phyloP scores from a whole-genome alignment of 164 flowering plant species.

The Vitis riparia region DNA sequence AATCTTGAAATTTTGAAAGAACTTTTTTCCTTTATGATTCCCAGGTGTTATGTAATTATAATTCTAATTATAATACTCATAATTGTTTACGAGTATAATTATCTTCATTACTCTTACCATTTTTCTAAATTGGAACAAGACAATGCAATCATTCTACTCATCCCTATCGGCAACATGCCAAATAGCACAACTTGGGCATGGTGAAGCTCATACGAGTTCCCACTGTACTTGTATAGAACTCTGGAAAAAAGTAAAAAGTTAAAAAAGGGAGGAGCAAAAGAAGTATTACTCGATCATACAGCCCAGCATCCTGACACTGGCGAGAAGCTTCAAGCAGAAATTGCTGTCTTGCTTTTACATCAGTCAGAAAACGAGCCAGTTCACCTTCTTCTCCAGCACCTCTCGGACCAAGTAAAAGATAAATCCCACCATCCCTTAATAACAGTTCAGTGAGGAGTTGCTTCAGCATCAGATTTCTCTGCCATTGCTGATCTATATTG shows the following conservation, averaged over 20 bases:
- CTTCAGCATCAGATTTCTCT: constrained; percentile 77
- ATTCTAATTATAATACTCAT: too few species aligned
- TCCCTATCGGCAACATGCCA: too few species aligned
- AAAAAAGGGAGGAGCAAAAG: constrained; percentile 5
- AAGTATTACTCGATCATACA: constrained; percentile 79
- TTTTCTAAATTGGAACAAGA: too few species aligned
- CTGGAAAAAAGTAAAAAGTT: background rate
- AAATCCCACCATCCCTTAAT: constrained; percentile 78
- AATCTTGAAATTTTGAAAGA: too few species aligned
- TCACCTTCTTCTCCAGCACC: constrained; percentile 97
- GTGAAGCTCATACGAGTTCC: too few species aligned
- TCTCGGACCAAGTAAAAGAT: constrained; percentile 79
- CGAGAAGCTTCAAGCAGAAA: constrained; percentile 93
- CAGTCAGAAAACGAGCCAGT: constrained; percentile 68
- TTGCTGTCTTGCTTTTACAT: constrained; percentile 56
- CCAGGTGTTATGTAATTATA: too few species aligned
- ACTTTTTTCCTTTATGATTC: too few species aligned
- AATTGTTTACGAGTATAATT: too few species aligned
- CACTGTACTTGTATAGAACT: too few species aligned
- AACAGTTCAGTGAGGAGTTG: constrained; percentile 85
- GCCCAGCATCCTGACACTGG: constrained; percentile 86
- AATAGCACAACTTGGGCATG: too few species aligned
- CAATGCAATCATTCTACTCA: too few species aligned
- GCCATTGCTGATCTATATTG: constrained; percentile 81
- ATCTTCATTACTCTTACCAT: too few species aligned